These are phyloP conservation scores for Solanum stenotomum DNA, from an alignment of 257 asterid species.

Conservation along the genomic window DNA sequence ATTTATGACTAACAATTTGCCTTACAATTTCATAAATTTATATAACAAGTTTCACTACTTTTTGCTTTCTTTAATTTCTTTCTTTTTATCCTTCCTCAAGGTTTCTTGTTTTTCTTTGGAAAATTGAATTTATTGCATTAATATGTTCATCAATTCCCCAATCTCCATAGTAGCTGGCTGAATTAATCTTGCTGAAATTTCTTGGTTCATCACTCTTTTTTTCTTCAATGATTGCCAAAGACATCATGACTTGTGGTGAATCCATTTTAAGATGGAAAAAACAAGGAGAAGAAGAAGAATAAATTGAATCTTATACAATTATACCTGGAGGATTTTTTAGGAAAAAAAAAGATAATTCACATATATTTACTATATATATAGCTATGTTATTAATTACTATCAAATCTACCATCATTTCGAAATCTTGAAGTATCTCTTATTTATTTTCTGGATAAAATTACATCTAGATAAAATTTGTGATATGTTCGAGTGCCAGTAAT, in stretches of 20 bases:
- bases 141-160: constrained; percentile 1
- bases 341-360: too few relatives aligned
- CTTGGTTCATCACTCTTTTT: neutral
- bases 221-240: neutral
- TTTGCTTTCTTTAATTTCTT: neutral
- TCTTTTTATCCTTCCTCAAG: neutral
- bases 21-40: neutral
- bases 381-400: too few relatives aligned
- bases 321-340: neutral
- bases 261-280: neutral
- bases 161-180: neutral
- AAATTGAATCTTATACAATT: neutral
- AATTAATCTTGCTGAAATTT: neutral
- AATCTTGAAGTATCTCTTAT: too few relatives aligned
- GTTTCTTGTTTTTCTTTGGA: neutral
- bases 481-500: too few relatives aligned
- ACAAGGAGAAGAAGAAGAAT: neutral
- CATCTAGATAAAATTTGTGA: too few relatives aligned
- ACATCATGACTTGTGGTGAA: neutral
- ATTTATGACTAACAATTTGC: neutral
- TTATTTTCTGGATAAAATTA: too few relatives aligned
- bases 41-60: neutral
- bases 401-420: too few relatives aligned
- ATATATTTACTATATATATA: too few relatives aligned
- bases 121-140: neutral